Conservation (phyloP, 345 rosid species). For the Aethionema arabicum region DNA sequence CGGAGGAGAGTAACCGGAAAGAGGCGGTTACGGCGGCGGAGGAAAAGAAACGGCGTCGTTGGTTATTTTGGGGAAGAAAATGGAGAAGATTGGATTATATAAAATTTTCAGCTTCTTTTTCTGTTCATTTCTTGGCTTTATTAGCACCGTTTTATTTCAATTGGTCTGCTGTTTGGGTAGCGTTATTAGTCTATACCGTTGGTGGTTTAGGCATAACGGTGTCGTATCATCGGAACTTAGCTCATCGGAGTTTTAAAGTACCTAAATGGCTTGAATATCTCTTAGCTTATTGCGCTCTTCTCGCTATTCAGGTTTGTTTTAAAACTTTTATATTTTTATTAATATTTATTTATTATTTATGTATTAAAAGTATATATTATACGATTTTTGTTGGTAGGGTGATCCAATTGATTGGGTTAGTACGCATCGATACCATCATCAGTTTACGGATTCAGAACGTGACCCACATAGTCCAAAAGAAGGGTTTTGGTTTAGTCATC, state of each 20-base stretch:
- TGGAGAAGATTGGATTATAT: conserved; percentile 60
- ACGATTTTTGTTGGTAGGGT: conserved; percentile 23
- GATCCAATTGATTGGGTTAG: conserved; percentile 93
- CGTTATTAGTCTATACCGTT: conserved; percentile 51
- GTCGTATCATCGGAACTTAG: conserved; percentile 69
- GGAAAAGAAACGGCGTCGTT: conserved; percentile 48
- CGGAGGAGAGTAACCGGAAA: conserved; percentile 38
- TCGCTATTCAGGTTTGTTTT: conserved; percentile 69
- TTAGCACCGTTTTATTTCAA: conserved; percentile 76
- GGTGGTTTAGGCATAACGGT: conserved; percentile 84
- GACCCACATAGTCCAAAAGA: conserved; percentile 93
- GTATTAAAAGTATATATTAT: background rate
- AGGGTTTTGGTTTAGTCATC: conserved; percentile 96
- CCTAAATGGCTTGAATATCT: conserved; percentile 87
- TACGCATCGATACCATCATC: conserved; percentile 84
- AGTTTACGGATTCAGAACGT: conserved; percentile 74
- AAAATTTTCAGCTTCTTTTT: conserved; percentile 48
- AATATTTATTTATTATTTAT: conserved; percentile 8
- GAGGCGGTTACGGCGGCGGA: conserved; percentile 4
- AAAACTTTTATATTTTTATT: background rate
- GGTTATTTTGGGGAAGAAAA: conserved; percentile 49
- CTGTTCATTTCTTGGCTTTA: conserved; percentile 62
- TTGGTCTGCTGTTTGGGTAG: conserved; percentile 68
- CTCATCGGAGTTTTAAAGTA: conserved; percentile 75
- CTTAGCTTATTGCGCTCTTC: conserved; percentile 78